These are phyloP conservation scores for Strobilomyces dryophilus DNA, from an alignment of 768 basidiomycete genomes.

Conservation along the genomic window DNA sequence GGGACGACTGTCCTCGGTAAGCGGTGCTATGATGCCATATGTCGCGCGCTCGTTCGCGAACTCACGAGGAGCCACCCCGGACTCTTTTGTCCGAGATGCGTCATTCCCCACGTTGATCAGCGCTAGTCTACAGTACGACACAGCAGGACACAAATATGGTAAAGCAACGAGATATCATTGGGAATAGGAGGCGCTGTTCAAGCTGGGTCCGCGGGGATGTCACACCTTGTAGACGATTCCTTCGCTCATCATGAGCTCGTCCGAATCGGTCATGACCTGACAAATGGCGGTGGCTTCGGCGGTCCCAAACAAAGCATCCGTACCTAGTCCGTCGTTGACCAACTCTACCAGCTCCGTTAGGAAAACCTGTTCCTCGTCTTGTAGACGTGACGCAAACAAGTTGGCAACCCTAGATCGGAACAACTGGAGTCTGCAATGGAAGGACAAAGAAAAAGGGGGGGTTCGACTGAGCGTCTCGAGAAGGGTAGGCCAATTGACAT, in stretches of 20 bases:
- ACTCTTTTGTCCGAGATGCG: neutral
- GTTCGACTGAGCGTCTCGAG: neutral
- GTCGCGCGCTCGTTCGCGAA: neutral
- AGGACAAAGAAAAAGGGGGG: neutral
- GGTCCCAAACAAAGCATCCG: slow-evolving; percentile 70
- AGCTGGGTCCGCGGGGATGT: slow-evolving; percentile 8
- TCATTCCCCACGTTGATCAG: neutral
- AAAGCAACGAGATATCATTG: neutral
- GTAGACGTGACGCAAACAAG: slow-evolving; percentile 62
- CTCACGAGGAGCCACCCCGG: neutral
- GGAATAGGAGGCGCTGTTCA: neutral
- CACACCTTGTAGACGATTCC: slow-evolving; percentile 84
- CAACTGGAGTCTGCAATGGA: slow-evolving; percentile 54
- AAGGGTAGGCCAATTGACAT: slow-evolving; percentile 23
- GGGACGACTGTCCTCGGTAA: slow-evolving; percentile 35
- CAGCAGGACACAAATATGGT: slow-evolving; percentile 1
- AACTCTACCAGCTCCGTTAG: slow-evolving; percentile 63
- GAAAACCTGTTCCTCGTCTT: slow-evolving; percentile 75
- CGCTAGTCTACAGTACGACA: neutral
- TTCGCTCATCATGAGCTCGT: slow-evolving; percentile 84
- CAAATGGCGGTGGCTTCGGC: slow-evolving; percentile 74
- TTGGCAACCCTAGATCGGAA: slow-evolving; percentile 79
- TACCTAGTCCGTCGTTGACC: slow-evolving; percentile 73
- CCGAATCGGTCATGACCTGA: slow-evolving; percentile 64
- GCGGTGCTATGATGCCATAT: neutral